Evolutionary conservation across 306 rosid genomes (phyloP), one percentile per base, ranked within the genome.

Genomic region (Rosa lucieae): DNA sequence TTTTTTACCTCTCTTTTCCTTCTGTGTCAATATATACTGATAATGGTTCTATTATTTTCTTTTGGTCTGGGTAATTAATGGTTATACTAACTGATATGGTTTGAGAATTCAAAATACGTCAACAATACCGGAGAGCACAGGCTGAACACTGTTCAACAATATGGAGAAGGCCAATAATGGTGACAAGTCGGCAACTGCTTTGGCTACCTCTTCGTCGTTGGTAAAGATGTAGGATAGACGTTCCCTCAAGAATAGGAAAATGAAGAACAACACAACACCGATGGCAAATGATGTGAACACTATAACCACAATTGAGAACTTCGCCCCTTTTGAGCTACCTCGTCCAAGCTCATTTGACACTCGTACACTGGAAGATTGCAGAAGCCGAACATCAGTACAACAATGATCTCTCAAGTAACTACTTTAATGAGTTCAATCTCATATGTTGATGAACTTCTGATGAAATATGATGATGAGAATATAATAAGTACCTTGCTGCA

Each of bases 311-410:
- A 86, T 63, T 9, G 93, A 82, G 63, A 88, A 90, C 56, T 77
- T 88, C 44, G 93, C 89, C 40, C 78, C 89, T 48, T 74, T 84
- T 76, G 90, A 47, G 77, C 81, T 84, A 59, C 93, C 93, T 77
- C 87, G 81, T 70, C 93, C 93, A 23, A 90, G 89, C 62, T 90
- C 91, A 75, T 88, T 90, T 32, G 91, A 53, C 44, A 90, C 93
- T 3, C 91, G 74, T 1, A 90, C 93, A 68, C 91, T 88, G 70
- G 78, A 79, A 48, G 67, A 40, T 51, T 61, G 23, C 44, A 58
- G 3, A 29, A 62, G 35, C 35, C 40, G 43, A 67, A 10, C 58
- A 10, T 51, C 15, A 40, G 14, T 67, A 10, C 35, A 13, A 17
- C 6, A 48, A 49, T 46, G 80, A 77, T 26, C 9, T 53, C n/a